A percentile compares a stretch with the other conserved stretches of the same genome.
Evolutionary conservation across 2,329 filamentous ascomycete genomes (phyloP).

Genomic region (Amesomyces nigricolor): DNA sequence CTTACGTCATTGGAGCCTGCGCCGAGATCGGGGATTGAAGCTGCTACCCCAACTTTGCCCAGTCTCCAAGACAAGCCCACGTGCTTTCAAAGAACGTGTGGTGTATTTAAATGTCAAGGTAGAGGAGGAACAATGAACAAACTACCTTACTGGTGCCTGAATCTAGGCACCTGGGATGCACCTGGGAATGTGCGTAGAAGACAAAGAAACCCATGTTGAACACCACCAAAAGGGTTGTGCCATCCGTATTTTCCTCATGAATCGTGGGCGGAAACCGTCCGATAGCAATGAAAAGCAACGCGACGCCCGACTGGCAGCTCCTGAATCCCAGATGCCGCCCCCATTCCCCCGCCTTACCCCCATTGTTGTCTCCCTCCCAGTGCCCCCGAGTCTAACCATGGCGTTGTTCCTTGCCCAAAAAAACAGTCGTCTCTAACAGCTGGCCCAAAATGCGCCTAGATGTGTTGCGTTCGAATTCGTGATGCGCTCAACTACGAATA

Average conservation of each 20-base stretch:
- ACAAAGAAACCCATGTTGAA: conserved; percentile 1
- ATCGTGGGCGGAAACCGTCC: not conserved
- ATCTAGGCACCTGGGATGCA: not conserved
- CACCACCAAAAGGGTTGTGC: not conserved
- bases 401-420: conserved; percentile 12
- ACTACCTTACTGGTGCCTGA: not conserved
- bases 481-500: conserved; percentile 20
- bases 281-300: not conserved
- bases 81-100: too few relatives aligned
- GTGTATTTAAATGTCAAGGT: too few relatives aligned
- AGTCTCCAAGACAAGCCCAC: too few relatives aligned
- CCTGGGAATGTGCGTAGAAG: not conserved
- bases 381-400: conserved; percentile 4
- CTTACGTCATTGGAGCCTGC: conserved; percentile 2
- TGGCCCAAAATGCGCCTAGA: conserved; percentile 9
- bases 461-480: conserved; percentile 6
- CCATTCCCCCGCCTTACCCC: conserved; percentile 1
- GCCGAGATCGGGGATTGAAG: conserved; percentile 1
- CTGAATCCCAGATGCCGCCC: conserved; percentile 3
- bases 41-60: too few relatives aligned
- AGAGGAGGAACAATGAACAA: not conserved
- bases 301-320: not conserved
- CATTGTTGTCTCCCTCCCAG: conserved; percentile 2
- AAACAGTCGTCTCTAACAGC: conserved; percentile 5
- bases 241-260: not conserved